phyloP scores from a whole-genome alignment of 148 eudicot genomes.

The Chenopodium berlandieri region DNA sequence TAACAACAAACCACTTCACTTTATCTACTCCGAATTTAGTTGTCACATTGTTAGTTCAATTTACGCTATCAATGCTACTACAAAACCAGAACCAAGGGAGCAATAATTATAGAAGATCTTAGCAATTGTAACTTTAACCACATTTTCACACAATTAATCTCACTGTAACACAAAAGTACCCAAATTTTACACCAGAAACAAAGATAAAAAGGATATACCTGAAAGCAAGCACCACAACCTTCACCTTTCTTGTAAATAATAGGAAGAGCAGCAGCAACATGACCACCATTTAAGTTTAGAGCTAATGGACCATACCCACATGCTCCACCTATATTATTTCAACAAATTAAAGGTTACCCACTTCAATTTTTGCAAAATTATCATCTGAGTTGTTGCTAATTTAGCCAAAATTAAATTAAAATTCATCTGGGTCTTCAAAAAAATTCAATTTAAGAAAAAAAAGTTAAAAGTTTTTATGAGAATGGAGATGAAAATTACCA shows the following conservation, averaged over 20 bases:
- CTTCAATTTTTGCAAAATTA: conserved; percentile 3
- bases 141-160: too few species aligned
- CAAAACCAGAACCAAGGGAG: too few species aligned
- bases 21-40: too few species aligned
- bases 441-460: not conserved
- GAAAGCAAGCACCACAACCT: conserved; percentile 92
- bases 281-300: conserved; percentile 45
- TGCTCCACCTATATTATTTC: conserved; percentile 54
- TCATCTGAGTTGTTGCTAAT: conserved; percentile 11
- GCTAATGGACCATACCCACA: conserved; percentile 88
- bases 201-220: conserved; percentile 34
- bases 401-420: not conserved
- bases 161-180: too few species aligned
- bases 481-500: not conserved
- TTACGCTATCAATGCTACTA: too few species aligned
- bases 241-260: conserved; percentile 51
- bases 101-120: too few species aligned
- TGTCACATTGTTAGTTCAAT: too few species aligned
- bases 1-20: not conserved
- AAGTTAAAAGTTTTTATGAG: not conserved
- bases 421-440: not conserved
- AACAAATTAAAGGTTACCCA: conserved; percentile 26
- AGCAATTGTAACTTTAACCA: too few species aligned
- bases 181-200: not conserved
- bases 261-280: conserved; percentile 74